Evolutionary conservation across 306 rosid genomes (phyloP).

Genomic region (Acacia crassicarpa): DNA sequence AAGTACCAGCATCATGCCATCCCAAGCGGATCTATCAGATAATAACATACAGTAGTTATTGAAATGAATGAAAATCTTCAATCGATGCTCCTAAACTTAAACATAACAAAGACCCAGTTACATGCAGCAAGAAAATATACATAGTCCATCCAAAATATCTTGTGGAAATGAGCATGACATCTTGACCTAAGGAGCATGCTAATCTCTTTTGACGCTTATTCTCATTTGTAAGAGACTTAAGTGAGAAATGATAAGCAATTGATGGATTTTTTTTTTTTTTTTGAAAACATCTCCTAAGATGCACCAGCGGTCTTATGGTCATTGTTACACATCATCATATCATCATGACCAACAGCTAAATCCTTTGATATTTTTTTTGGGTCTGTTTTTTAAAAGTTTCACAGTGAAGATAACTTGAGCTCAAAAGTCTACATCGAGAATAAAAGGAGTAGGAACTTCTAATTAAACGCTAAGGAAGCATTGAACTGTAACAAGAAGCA

Average conservation of each 20-base stretch:
- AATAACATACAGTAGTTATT: constrained; percentile 13
- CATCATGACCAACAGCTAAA: too few relatives aligned
- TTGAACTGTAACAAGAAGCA: constrained; percentile 1
- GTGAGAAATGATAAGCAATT: constrained; percentile 12
- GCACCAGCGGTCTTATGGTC: background rate
- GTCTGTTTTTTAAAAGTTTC: background rate
- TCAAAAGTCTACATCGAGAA: constrained; percentile 8
- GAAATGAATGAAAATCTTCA: background rate
- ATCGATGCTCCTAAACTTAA: background rate
- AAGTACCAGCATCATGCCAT: constrained; percentile 99
- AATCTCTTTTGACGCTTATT: constrained; percentile 10
- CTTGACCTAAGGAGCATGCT: background rate
- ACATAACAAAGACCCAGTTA: constrained; percentile 21
- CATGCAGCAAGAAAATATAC: background rate
- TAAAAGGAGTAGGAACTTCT: constrained; percentile 5
- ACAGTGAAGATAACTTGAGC: background rate
- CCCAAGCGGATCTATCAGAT: constrained; percentile 79
- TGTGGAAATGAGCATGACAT: constrained; percentile 9
- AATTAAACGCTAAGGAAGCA: constrained; percentile 9
- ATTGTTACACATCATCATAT: background rate
- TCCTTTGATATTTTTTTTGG: too few relatives aligned
- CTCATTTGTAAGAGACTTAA: background rate
- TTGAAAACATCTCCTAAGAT: background rate
- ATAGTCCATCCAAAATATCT: constrained; percentile 9
- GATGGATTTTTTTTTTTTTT: background rate